A percentile compares a stretch with the other conserved stretches of the same genome.
These are phyloP conservation scores for Adiantum capillusveneris DNA, from an alignment of 75 land plant genomes.

Conservation along the genomic window DNA sequence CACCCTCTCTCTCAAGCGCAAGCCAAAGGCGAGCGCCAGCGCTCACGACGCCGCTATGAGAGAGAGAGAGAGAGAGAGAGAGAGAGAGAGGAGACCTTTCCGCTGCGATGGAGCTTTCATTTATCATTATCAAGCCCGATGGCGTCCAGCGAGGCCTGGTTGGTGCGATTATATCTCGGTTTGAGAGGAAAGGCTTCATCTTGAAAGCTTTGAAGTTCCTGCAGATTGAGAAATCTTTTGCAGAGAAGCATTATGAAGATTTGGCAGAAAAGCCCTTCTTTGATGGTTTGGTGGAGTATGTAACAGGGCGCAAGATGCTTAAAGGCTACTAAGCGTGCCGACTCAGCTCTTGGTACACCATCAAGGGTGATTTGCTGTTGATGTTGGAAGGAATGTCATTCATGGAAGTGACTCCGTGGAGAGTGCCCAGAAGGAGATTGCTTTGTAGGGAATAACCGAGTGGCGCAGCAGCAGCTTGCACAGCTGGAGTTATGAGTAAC, in stretches of 20 bases:
- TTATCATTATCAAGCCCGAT: conserved; percentile 89
- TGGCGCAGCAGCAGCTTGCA: no score
- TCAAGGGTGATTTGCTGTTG: conserved; percentile 91
- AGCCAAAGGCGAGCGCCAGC: no score
- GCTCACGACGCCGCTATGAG: no score
- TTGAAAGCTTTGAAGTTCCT: conserved; percentile 67
- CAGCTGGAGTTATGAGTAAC: no score
- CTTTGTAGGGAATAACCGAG: conserved; percentile 53
- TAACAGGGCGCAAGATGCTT: conserved; percentile 76
- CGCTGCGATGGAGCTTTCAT: conserved; percentile 31
- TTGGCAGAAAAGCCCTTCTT: conserved; percentile 84
- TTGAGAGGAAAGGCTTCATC: conserved; percentile 75
- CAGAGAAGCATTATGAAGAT: conserved; percentile 92
- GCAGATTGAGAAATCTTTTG: conserved; percentile 62
- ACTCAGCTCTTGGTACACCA: conserved; percentile 86
- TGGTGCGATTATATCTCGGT: conserved; percentile 60
- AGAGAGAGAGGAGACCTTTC: neutral
- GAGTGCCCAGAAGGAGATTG: conserved; percentile 84
- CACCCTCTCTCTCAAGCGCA: no score
- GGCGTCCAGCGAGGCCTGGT: conserved; percentile 71
- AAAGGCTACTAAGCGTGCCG: conserved; percentile 86
- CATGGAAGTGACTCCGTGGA: conserved; percentile 88
- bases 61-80: no score
- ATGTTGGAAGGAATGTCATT: conserved; percentile 89
- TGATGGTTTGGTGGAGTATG: conserved; percentile 65